Evolutionary conservation across 1,284 basidiomycete species (phyloP).

Genomic region (Ceratobasidium sp.): DNA sequence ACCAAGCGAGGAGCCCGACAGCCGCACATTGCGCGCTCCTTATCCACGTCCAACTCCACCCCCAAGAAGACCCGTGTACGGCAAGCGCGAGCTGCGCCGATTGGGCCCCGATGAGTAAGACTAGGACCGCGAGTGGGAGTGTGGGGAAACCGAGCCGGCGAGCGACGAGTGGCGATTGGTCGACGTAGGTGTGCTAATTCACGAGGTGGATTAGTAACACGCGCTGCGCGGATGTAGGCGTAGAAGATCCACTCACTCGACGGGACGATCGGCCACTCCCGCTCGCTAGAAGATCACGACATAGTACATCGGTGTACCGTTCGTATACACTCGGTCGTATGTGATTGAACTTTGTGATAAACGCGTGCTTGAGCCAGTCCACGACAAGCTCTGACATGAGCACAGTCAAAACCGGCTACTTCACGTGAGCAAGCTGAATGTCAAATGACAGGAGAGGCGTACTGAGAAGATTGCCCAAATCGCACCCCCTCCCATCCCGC

Average conservation of each 20-base stretch:
- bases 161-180: conserved; percentile 95
- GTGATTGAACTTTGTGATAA: conserved; percentile 98
- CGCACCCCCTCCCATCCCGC: conserved; percentile 29
- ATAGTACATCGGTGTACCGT: conserved; percentile 95
- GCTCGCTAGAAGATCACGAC: conserved; percentile 87
- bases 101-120: conserved; percentile 90
- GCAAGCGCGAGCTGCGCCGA: conserved; percentile 63
- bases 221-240: neutral
- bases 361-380: conserved; percentile 99
- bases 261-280: conserved; percentile 79
- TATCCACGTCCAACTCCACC: conserved; percentile 61
- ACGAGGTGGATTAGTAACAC: neutral
- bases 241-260: conserved; percentile 66
- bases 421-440: neutral
- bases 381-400: conserved; percentile 94
- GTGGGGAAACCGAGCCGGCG: conserved; percentile 95
- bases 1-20: conserved; percentile 81
- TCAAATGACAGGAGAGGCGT: conserved; percentile 55
- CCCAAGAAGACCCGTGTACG: conserved; percentile 58
- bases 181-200: conserved; percentile 86
- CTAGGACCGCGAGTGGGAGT: conserved; percentile 91
- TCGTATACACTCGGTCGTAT: conserved; percentile 97
- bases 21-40: conserved; percentile 74
- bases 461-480: conserved; percentile 94
- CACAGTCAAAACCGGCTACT: conserved; percentile 92